These are phyloP conservation scores for Rhynchospora breviuscula DNA, from an alignment of 176 grass and related monocot species.

Conservation along the genomic window DNA sequence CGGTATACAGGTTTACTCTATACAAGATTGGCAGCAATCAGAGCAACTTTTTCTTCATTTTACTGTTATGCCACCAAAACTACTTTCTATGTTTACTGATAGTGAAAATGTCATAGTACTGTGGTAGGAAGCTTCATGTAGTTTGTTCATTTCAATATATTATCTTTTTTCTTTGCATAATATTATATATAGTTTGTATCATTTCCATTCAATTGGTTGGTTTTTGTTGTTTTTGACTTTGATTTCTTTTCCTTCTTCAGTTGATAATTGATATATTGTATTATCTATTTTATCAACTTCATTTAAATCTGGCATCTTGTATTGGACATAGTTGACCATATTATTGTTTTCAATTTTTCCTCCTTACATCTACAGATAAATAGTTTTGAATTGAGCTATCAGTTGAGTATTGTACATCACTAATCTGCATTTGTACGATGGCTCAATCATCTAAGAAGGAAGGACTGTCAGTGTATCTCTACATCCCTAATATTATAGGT, in stretches of 20 bases:
- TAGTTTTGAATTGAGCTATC: background rate
- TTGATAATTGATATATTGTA: background rate
- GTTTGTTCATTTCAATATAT: background rate
- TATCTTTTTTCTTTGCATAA: background rate
- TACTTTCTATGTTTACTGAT: too few relatives aligned
- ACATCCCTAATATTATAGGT: conserved; percentile 88
- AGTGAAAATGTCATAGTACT: too few relatives aligned
- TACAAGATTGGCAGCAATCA: too few relatives aligned
- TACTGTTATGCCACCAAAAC: too few relatives aligned
- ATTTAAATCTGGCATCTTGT: background rate
- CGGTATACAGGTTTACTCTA: too few relatives aligned
- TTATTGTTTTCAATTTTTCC: background rate
- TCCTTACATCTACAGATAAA: background rate
- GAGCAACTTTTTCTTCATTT: too few relatives aligned
- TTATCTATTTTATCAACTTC: background rate
- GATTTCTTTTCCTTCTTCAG: background rate
- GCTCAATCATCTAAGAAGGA: conserved; percentile 26
- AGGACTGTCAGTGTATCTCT: conserved; percentile 59
- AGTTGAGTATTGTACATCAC: background rate
- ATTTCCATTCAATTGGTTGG: background rate
- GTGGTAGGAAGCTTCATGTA: background rate
- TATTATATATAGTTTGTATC: background rate
- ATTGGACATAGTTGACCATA: background rate
- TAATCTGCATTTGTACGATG: conserved; percentile 20
- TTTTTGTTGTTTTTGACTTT: background rate